Percentiles rank a stretch among this genome's conserved stretches.
Evolutionary conservation across 2,329 filamentous ascomycete species (phyloP).

Genomic region (Cordyceps tenuipes): DNA sequence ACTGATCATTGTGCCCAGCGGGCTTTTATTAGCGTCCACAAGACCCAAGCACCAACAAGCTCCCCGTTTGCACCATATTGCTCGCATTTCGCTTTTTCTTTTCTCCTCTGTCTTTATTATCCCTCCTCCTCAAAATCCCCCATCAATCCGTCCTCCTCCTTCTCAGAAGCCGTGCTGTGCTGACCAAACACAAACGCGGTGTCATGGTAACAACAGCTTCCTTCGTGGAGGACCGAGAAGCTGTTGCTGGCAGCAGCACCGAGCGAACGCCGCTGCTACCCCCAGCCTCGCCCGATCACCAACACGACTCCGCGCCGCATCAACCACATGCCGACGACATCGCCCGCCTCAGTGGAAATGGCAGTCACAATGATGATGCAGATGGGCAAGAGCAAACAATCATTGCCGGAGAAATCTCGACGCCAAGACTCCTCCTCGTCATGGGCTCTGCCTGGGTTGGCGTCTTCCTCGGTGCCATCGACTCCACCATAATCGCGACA

Average conservation of each 20-base stretch:
- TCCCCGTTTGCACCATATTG: not conserved
- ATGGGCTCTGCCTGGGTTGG: conserved; percentile 50
- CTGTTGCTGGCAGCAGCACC: not conserved
- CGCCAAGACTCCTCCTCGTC: conserved; percentile 42
- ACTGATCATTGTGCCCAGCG: not conserved
- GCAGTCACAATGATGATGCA: not conserved
- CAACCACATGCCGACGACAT: not conserved
- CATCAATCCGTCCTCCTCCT: too few relatives aligned
- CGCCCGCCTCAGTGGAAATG: not conserved
- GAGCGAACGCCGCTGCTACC: not conserved
- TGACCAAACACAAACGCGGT: too few relatives aligned
- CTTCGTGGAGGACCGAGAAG: not conserved
- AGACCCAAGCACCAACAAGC: not conserved
- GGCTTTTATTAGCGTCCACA: not conserved
- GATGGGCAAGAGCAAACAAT: conserved; percentile 22
- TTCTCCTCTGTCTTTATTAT: not conserved
- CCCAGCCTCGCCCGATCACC: not conserved
- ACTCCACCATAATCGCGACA: conserved; percentile 79
- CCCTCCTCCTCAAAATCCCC: not conserved
- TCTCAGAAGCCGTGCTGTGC: too few relatives aligned
- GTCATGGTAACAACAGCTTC: not conserved
- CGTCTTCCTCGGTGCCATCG: conserved; percentile 57
- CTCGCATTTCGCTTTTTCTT: not conserved
- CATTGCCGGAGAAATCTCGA: conserved; percentile 40
- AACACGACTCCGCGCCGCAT: not conserved